Evolutionary conservation across 306 rosid species (phyloP).

Genomic region (Fragaria nilgerrensis): DNA sequence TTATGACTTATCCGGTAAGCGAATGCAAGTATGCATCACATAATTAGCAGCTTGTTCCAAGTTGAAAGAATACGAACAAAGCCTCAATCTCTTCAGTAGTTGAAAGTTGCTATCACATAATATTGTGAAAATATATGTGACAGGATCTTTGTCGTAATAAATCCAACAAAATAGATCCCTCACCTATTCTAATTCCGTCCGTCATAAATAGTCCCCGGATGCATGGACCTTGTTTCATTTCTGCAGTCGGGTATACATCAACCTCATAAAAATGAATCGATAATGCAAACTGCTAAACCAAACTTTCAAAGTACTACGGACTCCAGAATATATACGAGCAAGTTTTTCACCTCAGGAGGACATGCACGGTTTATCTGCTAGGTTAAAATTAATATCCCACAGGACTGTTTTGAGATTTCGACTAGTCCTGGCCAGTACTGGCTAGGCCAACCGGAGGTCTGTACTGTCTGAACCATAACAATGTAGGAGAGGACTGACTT

Average conservation of each 20-base stretch:
- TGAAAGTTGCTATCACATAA: neutral
- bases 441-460: neutral
- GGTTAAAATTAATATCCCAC: neutral
- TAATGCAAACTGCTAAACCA: neutral
- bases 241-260: neutral
- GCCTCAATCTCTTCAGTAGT: neutral
- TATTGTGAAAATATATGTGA: neutral
- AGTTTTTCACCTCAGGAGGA: neutral
- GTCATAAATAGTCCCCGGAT: neutral
- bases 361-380: neutral
- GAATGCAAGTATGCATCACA: neutral
- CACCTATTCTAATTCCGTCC: neutral
- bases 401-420: neutral
- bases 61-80: neutral
- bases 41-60: neutral
- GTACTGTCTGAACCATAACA: conserved; percentile 16
- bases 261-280: neutral
- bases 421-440: neutral
- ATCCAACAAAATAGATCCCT: conserved; percentile 1
- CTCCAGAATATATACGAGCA: neutral
- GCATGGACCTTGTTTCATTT: neutral
- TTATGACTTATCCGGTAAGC: neutral
- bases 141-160: conserved; percentile 2
- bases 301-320: neutral
- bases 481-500: neutral